phyloP scores from a whole-genome alignment of 768 basidiomycete species.

The Tylopilus plumbeoviolaceoides region DNA sequence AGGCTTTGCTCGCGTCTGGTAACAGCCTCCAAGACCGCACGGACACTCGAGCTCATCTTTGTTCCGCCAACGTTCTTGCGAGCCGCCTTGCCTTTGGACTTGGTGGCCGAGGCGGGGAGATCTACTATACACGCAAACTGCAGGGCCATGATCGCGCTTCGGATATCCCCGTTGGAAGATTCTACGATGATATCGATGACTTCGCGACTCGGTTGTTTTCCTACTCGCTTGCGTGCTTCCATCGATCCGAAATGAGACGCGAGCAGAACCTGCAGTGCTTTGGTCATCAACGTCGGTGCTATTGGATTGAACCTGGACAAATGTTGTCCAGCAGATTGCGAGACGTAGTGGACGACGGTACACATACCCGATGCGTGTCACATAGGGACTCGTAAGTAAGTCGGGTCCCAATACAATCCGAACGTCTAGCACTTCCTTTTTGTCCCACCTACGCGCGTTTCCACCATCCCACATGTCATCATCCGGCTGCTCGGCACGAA shows the following conservation, averaged over 20 bases:
- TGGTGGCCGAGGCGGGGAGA: constrained; percentile 14
- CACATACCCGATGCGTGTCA: constrained; percentile 74
- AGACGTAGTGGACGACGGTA: not conserved
- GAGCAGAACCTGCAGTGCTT: constrained; percentile 65
- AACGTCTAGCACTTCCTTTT: constrained; percentile 57
- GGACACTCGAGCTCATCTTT: constrained; percentile 17
- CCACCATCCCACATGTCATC: constrained; percentile 46
- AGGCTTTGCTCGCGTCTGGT: constrained; percentile 84
- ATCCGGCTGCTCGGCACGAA: constrained; percentile 60
- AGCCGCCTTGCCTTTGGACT: constrained; percentile 28
- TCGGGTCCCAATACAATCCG: constrained; percentile 68
- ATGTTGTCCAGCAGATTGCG: not conserved
- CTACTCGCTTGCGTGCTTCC: constrained; percentile 3
- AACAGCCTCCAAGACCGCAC: constrained; percentile 61
- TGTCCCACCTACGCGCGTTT: constrained; percentile 42
- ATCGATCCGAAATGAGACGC: constrained; percentile 42
- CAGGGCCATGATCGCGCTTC: constrained; percentile 89
- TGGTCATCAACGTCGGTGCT: constrained; percentile 78
- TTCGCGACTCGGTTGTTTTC: constrained; percentile 52
- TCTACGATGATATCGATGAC: constrained; percentile 73
- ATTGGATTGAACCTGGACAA: constrained; percentile 82
- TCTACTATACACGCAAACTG: constrained; percentile 73
- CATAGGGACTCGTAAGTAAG: constrained; percentile 66
- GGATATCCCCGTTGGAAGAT: constrained; percentile 84
- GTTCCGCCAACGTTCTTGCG: constrained; percentile 24